Evolutionary conservation across 2,329 filamentous ascomycete genomes (phyloP).

Genomic region (Calonectria crousiana): DNA sequence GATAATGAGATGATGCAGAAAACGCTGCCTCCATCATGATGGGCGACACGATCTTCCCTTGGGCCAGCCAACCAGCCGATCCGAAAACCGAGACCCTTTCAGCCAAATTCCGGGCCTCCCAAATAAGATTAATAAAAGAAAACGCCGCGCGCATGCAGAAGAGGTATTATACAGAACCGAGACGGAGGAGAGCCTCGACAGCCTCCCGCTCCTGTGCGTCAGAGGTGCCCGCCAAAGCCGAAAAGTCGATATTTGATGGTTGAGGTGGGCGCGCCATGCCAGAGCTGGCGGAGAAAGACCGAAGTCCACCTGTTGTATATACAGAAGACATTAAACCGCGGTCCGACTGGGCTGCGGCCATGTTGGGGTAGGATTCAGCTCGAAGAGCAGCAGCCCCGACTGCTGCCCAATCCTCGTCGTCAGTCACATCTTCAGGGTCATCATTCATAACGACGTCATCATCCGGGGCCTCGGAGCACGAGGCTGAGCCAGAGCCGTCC

Average conservation of each 20-base stretch:
- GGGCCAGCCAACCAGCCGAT: slow-evolving; percentile 47
- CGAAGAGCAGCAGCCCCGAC: slow-evolving; percentile 89
- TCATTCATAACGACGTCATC: slow-evolving; percentile 77
- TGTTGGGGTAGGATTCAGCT: slow-evolving; percentile 71
- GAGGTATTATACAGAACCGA: slow-evolving; percentile 79
- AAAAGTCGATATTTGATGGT: slow-evolving; percentile 64
- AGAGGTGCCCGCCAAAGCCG: slow-evolving; percentile 63
- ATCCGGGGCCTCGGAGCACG: slow-evolving; percentile 80
- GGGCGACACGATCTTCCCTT: slow-evolving; percentile 49
- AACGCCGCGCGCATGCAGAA: slow-evolving; percentile 68
- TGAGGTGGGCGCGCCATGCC: slow-evolving; percentile 68
- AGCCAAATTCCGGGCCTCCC: slow-evolving; percentile 33
- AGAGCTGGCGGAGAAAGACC: slow-evolving; percentile 62
- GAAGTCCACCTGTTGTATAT: slow-evolving; percentile 61
- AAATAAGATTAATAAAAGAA: slow-evolving; percentile 28
- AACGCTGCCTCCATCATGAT: slow-evolving; percentile 48
- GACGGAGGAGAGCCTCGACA: slow-evolving; percentile 82
- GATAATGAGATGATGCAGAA: slow-evolving; percentile 44
- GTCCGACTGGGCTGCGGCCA: slow-evolving; percentile 67
- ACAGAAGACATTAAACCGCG: slow-evolving; percentile 55
- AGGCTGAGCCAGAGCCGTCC: slow-evolving; percentile 76
- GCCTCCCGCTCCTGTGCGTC: slow-evolving; percentile 84
- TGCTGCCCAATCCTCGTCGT: slow-evolving; percentile 95
- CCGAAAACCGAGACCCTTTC: slow-evolving; percentile 34
- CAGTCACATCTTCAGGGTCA: slow-evolving; percentile 87